Conservation (phyloP, 495 filamentous ascomycete genomes). For the Penicillium manginii region DNA sequence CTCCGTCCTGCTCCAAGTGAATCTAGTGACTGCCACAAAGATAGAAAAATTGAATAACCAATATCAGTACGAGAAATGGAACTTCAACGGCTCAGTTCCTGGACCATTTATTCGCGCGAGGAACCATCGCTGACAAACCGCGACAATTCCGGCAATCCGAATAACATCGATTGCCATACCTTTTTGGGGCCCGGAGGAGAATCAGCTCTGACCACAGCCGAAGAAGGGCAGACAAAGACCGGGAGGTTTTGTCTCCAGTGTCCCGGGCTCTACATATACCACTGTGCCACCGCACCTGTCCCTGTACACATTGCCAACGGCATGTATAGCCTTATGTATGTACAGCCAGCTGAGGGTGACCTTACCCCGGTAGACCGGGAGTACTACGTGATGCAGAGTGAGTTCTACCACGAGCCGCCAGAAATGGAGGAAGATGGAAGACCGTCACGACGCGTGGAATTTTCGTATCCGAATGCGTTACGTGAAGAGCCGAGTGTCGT, state of each 20-base stretch:
- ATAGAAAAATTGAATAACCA: constrained; percentile 17
- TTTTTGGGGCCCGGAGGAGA: constrained; percentile 25
- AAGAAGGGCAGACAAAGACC: constrained; percentile 25
- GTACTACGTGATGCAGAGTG: constrained; percentile 33
- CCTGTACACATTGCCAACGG: constrained; percentile 28
- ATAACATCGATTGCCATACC: constrained; percentile 26
- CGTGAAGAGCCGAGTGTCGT: constrained; percentile 23
- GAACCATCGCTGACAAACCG: constrained; percentile 22
- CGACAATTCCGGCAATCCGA: constrained; percentile 22
- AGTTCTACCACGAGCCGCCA: constrained; percentile 30
- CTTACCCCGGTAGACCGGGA: constrained; percentile 24
- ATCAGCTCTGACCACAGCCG: constrained; percentile 19
- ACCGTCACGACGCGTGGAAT: constrained; percentile 5
- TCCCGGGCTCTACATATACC: constrained; percentile 23
- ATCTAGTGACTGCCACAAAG: constrained; percentile 17
- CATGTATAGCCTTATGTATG: constrained; percentile 22
- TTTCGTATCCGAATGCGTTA: constrained; percentile 24
- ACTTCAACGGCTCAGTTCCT: constrained; percentile 27
- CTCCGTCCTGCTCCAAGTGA: constrained; percentile 19
- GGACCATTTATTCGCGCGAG: constrained; percentile 26
- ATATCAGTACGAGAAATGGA: constrained; percentile 30
- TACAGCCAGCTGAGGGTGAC: constrained; percentile 9
- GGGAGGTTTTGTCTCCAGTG: constrained; percentile 15
- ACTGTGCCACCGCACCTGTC: constrained; percentile 27
- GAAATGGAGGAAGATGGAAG: constrained; percentile 21